Conservation (phyloP, 2,329 filamentous ascomycete genomes). For the Golovinomyces cichoracearum region DNA sequence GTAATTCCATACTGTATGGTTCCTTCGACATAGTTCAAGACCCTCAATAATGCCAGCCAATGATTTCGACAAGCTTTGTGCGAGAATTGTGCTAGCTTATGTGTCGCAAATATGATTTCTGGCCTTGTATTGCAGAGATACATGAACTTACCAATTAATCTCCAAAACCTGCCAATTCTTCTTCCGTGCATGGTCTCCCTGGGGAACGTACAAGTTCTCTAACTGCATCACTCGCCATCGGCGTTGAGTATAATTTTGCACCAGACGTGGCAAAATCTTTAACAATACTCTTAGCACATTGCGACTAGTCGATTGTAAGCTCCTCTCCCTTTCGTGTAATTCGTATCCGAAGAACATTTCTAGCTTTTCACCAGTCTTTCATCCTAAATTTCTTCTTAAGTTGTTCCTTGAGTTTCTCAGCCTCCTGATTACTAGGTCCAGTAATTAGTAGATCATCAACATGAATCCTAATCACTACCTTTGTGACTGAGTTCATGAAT, state of each 20-base stretch:
- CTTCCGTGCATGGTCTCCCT: background rate
- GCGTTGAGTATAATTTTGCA: background rate
- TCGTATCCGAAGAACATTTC: background rate
- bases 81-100: background rate
- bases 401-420: background rate
- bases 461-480: background rate
- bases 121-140: background rate
- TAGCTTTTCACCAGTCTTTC: background rate
- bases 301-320: background rate
- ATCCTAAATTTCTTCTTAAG: background rate
- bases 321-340: background rate
- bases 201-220: background rate
- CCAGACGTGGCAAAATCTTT: background rate
- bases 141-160: background rate
- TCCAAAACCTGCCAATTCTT: background rate
- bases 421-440: background rate
- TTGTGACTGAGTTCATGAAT: background rate
- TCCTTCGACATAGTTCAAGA: background rate
- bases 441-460: conserved; percentile 1
- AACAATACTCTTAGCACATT: background rate
- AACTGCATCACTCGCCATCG: conserved; percentile 1
- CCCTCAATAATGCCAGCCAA: background rate
- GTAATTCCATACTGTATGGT: background rate
- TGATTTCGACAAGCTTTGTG: background rate
- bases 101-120: background rate